Base-by-base conservation (phyloP, 768 basidiomycete species). In the Lactarius evosmus region DNA sequence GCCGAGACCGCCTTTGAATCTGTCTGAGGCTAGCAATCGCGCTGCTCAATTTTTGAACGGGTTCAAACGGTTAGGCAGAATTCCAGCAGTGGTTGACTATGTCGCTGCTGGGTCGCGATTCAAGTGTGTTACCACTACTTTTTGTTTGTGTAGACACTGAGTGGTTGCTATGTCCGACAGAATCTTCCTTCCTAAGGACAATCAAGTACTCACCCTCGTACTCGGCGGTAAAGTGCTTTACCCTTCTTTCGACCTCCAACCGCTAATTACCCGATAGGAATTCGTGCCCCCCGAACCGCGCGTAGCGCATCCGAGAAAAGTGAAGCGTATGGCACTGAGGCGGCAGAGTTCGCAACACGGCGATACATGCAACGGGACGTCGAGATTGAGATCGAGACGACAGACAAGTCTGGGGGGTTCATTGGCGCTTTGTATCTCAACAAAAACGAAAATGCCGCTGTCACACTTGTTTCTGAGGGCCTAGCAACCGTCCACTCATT, bases 321-420 rank as follows among this genome's bases (percentile, higher is more conserved):
- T 55, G 96, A 99, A 71, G 91, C 95, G 2, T 98, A 80, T 74
- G 97, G 96, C 17, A 70, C 74, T 1, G 96, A 99, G 71, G 85
- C 95, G 5, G 78, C 83, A 5, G 88, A 93, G 41, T 98, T 91
- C 70, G 81, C 93, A 3, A 83, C 83, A 8, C 83, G 85, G 49
- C 82, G 83, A 65, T 95, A 88, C 73, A 88, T 98, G 88, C 96
- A 99, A 74, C 85, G 96, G 32, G 96, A 99, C 71, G 87, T 93
- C 7, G 96, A 99, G 74, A 87, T 98, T 63, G 90, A 93, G 69
- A 87, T 98, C 52, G 93, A 96, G 63, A 82, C 83, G 17, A 84
- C 88, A 17, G 96, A 99, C 78, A 98, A 97, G 76, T 88, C 89
- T 4, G 96, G 96, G 41, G 97, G 97, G 3, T 98, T 96, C 75